phyloP scores from a whole-genome alignment of 1,284 basidiomycete genomes.

The Takashimella tepidaria region DNA sequence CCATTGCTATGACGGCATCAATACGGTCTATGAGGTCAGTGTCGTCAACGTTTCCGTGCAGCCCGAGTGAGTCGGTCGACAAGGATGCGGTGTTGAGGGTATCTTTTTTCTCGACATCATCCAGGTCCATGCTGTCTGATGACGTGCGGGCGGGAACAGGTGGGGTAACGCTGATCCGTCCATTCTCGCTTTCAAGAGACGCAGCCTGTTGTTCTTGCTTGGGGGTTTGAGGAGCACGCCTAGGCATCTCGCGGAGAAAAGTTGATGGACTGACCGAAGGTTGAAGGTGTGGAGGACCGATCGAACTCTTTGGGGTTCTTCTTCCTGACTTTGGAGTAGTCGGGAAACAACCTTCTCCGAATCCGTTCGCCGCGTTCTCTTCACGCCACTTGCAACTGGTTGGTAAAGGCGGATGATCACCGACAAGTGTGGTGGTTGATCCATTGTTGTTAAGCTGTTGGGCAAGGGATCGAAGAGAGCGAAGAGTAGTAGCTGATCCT shows the following conservation, averaged over 20 bases:
- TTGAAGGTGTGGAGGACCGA: conserved; percentile 20
- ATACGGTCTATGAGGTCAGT: not conserved
- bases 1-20: not conserved
- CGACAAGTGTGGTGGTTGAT: conserved; percentile 5
- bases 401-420: not conserved
- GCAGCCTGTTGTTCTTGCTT: conserved; percentile 8
- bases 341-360: conserved; percentile 1
- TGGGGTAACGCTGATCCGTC: not conserved
- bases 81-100: not conserved
- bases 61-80: not conserved
- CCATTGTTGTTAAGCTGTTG: conserved; percentile 6
- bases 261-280: conserved; percentile 10
- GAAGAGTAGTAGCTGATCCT: conserved; percentile 20
- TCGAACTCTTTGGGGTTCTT: conserved; percentile 22
- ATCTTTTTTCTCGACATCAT: not conserved
- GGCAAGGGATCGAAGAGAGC: conserved; percentile 13
- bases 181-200: not conserved
- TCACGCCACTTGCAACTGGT: not conserved
- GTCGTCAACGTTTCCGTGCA: not conserved
- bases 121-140: not conserved
- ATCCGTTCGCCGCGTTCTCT: not conserved
- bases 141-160: not conserved
- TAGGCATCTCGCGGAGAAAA: conserved; percentile 19
- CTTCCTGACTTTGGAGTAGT: conserved; percentile 1
- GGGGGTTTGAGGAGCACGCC: conserved; percentile 22